Conservation (phyloP, 176 grass and related monocot genomes). For the Musa troglodytarum region DNA sequence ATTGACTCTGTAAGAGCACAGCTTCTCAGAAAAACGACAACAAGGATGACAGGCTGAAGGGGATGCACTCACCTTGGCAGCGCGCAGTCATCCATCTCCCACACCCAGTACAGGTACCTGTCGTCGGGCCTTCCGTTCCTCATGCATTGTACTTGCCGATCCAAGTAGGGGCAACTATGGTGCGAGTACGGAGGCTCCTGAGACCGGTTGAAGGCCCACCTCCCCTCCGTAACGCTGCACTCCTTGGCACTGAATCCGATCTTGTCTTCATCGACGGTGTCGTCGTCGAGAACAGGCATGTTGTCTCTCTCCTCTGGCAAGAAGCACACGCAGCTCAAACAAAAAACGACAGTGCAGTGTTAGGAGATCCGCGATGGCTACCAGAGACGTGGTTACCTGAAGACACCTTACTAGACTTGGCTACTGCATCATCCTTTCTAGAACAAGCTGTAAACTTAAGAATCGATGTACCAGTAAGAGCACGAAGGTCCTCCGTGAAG, state of each 20-base stretch:
- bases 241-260: slow-evolving; percentile 24
- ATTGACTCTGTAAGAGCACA: slow-evolving; percentile 38
- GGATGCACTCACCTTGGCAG: slow-evolving; percentile 44
- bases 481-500: slow-evolving; percentile 70
- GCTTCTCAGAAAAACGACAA: neutral
- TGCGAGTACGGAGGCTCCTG: slow-evolving; percentile 42
- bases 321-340: neutral
- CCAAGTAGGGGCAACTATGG: slow-evolving; percentile 53
- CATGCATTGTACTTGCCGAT: slow-evolving; percentile 46
- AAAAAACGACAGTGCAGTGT: neutral
- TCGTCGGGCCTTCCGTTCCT: slow-evolving; percentile 62
- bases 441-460: slow-evolving; percentile 29
- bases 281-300: neutral
- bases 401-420: slow-evolving; percentile 20
- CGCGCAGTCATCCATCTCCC: slow-evolving; percentile 55
- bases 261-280: slow-evolving; percentile 9
- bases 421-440: slow-evolving; percentile 27
- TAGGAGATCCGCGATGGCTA: neutral
- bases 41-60: neutral
- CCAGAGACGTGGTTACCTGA: slow-evolving; percentile 3
- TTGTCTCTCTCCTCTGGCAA: slow-evolving; percentile 25
- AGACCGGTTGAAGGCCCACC: slow-evolving; percentile 49
- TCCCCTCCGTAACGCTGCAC: slow-evolving; percentile 55
- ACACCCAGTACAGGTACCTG: slow-evolving; percentile 66
- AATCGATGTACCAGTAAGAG: slow-evolving; percentile 39